Percentiles rank a stretch among this genome's conserved stretches.
phyloP scores from a whole-genome alignment of 441 rosid genomes.

The Euphorbia corollata region DNA sequence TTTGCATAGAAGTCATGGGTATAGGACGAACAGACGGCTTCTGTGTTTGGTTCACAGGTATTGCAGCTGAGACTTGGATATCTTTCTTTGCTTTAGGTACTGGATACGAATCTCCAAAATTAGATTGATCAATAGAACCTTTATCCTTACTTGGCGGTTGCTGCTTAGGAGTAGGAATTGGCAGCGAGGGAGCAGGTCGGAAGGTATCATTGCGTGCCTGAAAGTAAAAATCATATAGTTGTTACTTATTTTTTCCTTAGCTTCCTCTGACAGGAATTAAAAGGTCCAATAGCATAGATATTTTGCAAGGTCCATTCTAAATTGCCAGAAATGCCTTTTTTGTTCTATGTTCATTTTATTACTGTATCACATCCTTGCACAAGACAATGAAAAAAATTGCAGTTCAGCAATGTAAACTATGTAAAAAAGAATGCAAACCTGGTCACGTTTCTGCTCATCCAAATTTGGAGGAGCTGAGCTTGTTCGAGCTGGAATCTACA shows the following conservation, averaged over 20 bases:
- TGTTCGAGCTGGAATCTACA: conserved; percentile 92
- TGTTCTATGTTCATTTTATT: background rate
- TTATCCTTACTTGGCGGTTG: conserved; percentile 48
- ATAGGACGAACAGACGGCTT: conserved; percentile 50
- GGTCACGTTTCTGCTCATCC: conserved; percentile 93
- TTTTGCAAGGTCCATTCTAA: background rate
- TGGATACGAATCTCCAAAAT: conserved; percentile 39
- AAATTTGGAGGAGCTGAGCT: conserved; percentile 96
- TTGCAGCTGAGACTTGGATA: conserved; percentile 40
- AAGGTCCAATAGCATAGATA: background rate
- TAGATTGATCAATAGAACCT: conserved; percentile 37
- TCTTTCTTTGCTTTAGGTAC: conserved; percentile 50
- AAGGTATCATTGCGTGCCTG: conserved; percentile 66
- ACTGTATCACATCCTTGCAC: background rate
- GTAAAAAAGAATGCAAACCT: conserved; percentile 34
- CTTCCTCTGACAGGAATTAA: background rate
- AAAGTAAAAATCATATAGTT: conserved; percentile 20
- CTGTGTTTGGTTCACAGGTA: conserved; percentile 44
- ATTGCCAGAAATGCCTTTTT: background rate
- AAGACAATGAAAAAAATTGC: background rate
- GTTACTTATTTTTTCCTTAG: background rate
- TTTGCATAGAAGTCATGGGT: conserved; percentile 60
- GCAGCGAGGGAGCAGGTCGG: conserved; percentile 46
- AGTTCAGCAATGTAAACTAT: background rate
- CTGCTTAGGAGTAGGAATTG: conserved; percentile 53